Base-by-base conservation (phyloP, 2,329 filamentous ascomycete species). In the Cryphonectria nitschkei region DNA sequence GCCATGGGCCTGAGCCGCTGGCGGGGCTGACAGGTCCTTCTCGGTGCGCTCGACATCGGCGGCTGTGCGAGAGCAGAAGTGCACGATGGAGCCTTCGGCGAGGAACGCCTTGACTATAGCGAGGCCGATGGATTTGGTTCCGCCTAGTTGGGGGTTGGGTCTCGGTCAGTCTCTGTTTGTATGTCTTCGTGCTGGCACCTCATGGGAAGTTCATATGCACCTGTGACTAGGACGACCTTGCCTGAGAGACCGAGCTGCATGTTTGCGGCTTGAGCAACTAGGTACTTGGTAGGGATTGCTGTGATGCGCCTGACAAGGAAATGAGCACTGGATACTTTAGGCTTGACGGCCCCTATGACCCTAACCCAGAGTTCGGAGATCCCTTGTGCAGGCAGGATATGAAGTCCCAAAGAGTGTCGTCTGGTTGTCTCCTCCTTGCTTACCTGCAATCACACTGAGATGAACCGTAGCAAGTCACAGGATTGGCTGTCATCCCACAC, bases 221-320 rank as follows among this genome's bases (percentile, higher is more conserved):
- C 79, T 50, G 79, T 81, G 11, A 81, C 75, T 4, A 80, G 73
- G 22, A 79, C 76, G 26, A 80, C 77, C 68, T 80, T 81, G 43
- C 76, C 75, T 50, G 78, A 75, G n/a, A 81, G 76, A 43, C 75
- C 75, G 19, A 81, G 77, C 73, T 79, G 75, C 79, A 81, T 81
- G 19, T n/a, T 61, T 43, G 39, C 19, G 39, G 19, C 13, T 52
- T 37, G 11, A 7, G 32, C 9, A 29, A 14, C 16, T 26, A 26
- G 26, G 26, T 26, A 26, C 26, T 26, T 26, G 1, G 26, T 26
- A 39, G 9, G 9, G 34, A 29, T 11, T 29, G 37, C 9, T 41
- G 13, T 19, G 16, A 16, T 37, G 22, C 56, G 37, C 14, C 3
- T 6, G 37, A 16, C 2, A 32, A 16, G 26, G 11, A 3, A 11